Evolutionary conservation across 352 stramenopile species (phyloP), one percentile per base, ranked within the genome.

Genomic region (Phytopythium ostracodes): DNA sequence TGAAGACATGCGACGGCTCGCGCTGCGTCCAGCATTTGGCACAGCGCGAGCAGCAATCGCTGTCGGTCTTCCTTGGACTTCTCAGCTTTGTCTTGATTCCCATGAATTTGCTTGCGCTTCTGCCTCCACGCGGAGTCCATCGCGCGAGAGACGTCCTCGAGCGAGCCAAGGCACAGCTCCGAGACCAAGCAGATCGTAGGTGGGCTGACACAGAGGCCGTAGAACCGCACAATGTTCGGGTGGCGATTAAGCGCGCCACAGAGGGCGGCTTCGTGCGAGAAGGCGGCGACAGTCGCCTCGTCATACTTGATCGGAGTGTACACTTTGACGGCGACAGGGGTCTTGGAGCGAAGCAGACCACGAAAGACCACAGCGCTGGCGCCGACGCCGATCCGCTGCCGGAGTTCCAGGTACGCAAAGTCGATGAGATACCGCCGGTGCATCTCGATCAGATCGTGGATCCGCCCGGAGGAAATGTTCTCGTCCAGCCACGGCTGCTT

Each of bases 381-480:
- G 5, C 78, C 81, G 6, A 64, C 55, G 27, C 71, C 71, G 36
- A 84, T 77, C n/a, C 63, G 66, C 35, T 69, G 56, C n/a, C 63
- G 65, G 7, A 84, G 42, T 17, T 77, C 61, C 35, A 84, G 56
- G 59, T 81, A 70, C 15, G 75, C 70, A 52, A 84, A 84, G 56
- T 84, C 75, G 40, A 84, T 81, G 15, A 84, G 70, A 60, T 76
- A 77, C 53, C 78, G 78, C 47, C 75, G 64, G 56, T 84, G 72
- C 71, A 82, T 76, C 60, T 82, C 75, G 36, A 84, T 81, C 25
- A 84, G 71, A 20, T 77, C 64, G 53, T 84, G 75, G 18, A 84
- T 63, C 0, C 72, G 66, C 51, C 75, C 52, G 24, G 75, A 77
- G 9, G 72, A 81, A 14, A 77, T 67, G 14, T 66, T 66, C 40